These are phyloP conservation scores for Phytophthora fragariae DNA, from an alignment of 352 stramenopile species.

Conservation along the genomic window DNA sequence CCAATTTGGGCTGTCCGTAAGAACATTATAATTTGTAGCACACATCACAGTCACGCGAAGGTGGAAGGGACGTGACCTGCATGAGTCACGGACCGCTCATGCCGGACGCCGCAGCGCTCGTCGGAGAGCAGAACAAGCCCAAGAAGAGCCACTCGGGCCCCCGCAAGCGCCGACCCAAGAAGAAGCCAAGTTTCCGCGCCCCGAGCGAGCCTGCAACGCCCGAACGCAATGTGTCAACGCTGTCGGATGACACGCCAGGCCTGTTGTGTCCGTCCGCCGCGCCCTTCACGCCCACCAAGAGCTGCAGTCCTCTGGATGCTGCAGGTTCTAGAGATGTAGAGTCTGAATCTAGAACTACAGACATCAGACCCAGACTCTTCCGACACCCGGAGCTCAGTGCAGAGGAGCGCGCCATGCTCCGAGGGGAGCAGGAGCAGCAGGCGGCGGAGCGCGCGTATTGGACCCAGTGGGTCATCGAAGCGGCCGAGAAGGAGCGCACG, in stretches of 20 bases:
- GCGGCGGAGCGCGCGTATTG: slow-evolving; percentile 72
- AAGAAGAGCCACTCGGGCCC: slow-evolving; percentile 62
- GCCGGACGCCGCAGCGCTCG: slow-evolving; percentile 20
- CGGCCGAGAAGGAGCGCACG: slow-evolving; percentile 78
- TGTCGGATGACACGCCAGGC: background rate
- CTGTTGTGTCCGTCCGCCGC: slow-evolving; percentile 37
- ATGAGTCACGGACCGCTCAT: slow-evolving; percentile 37
- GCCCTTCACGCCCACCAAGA: slow-evolving; percentile 43
- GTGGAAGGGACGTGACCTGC: background rate
- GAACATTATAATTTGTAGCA: no score
- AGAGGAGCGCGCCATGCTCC: slow-evolving; percentile 21
- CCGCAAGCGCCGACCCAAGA: slow-evolving; percentile 73
- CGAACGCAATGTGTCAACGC: slow-evolving; percentile 1
- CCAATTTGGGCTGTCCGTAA: no score
- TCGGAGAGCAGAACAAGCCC: slow-evolving; percentile 6
- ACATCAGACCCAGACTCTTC: slow-evolving; percentile 3
- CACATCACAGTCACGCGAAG: background rate
- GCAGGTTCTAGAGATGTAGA: background rate
- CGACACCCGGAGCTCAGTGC: slow-evolving; percentile 3
- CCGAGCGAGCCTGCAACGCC: slow-evolving; percentile 1
- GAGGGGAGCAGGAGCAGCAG: slow-evolving; percentile 36
- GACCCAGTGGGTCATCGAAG: slow-evolving; percentile 85
- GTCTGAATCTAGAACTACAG: background rate
- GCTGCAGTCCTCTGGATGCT: background rate
- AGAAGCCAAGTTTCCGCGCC: slow-evolving; percentile 42